Evolutionary conservation across 2,329 filamentous ascomycete species (phyloP).

Genomic region (Fusarium cicatricum): DNA sequence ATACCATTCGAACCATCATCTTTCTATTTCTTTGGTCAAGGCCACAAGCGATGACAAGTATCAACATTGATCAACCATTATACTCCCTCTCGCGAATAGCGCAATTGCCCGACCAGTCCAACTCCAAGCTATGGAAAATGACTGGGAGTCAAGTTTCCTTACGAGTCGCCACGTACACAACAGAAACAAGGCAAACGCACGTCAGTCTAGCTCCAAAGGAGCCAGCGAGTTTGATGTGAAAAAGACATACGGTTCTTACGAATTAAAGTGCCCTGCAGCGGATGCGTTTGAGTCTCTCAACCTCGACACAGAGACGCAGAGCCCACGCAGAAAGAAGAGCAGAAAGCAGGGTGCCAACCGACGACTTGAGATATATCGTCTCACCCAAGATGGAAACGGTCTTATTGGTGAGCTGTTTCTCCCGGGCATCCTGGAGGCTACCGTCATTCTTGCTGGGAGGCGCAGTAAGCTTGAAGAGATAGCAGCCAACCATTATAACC

Average conservation of each 20-base stretch:
- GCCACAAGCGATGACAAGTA: too few relatives aligned
- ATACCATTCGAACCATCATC: too few relatives aligned
- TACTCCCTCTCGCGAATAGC: too few relatives aligned
- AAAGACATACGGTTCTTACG: slow-evolving; percentile 6
- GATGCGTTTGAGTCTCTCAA: background rate
- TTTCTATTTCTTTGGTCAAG: too few relatives aligned
- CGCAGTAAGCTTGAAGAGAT: slow-evolving; percentile 1
- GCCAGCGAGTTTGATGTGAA: background rate
- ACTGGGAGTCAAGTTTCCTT: background rate
- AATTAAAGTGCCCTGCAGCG: slow-evolving; percentile 7
- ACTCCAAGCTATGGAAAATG: background rate
- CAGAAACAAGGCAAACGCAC: background rate
- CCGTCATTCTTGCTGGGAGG: slow-evolving; percentile 12
- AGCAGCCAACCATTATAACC: background rate
- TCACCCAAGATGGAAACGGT: slow-evolving; percentile 2
- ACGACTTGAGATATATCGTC: background rate
- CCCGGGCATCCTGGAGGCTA: slow-evolving; percentile 1
- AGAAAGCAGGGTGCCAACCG: background rate
- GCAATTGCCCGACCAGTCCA: too few relatives aligned
- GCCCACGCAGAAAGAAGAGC: background rate
- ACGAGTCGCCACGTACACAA: slow-evolving; percentile 10
- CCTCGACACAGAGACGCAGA: too few relatives aligned
- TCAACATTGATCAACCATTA: too few relatives aligned
- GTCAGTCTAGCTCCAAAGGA: background rate
- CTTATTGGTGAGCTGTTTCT: slow-evolving; percentile 1